Evolutionary conservation across 2,329 filamentous ascomycete species (phyloP), one percentile per base, ranked within the genome.

Genomic region (Cordyceps cicadae): DNA sequence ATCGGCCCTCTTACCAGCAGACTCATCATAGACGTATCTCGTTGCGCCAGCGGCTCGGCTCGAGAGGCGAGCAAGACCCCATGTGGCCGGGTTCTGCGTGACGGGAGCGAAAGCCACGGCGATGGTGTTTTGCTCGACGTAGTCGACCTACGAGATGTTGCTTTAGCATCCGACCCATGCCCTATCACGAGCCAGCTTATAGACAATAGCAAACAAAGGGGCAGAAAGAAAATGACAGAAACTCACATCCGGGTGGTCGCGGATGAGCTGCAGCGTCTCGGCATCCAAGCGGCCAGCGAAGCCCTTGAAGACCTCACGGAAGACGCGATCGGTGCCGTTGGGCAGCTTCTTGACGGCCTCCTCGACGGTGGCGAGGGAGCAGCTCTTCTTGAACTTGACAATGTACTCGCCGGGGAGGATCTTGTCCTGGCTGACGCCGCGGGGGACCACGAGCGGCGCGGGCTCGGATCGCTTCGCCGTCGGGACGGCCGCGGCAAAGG

Each of bases 11-110:
- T 48, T 26, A 46, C 74, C 76, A 0, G 73, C 72, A 9, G 65
- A 68, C 1, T 66, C 65, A 54, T 76, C 72, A 62, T 72, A 76
- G 56, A 65, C 62, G 65, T 75, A 76, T 37, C 62, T 65, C 4
- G 62, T 67, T 1, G 63, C 57, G 15, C 66, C 66, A 0, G 68
- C 63, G 6, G 45, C 26, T n/a, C 66, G 65, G 66, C 67, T 69
- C 39, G 74, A 76, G 46, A 76, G 65, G 17, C 72, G 67, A 1
- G 70, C 69, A 11, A 75, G 67, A 11, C 72, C 73, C 74, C 74
- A 76, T 26, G 26, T 24, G 21, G 52, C 52, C n/a, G 34, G 15
- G 17, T 46, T 57, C 62, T 68, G 66, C 8, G 63, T 62, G 17
- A 60, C 49, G 39, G 55, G 43, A 8, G 49, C 52, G 14, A 37